Base-by-base conservation (phyloP, 2,329 filamentous ascomycete species). In the Cladosporium colombiae region DNA sequence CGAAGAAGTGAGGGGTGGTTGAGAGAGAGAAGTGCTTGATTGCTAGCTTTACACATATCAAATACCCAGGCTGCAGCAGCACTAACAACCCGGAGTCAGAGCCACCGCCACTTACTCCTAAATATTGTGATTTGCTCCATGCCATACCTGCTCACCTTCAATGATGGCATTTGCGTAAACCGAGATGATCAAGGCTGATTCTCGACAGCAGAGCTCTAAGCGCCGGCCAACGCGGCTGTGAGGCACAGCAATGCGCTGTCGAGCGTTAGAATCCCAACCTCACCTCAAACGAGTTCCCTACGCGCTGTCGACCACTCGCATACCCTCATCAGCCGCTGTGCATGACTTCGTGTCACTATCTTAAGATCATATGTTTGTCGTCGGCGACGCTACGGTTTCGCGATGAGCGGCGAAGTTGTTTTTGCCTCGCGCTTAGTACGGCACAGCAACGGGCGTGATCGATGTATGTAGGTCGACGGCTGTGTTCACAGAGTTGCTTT, bases 1-100 rank as follows among this genome's bases (percentile, higher is more conserved):
- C 37, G 50, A 68, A 70, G 64, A 71, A 74, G 70, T 74, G 70
- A 75, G 33, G n/a, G 27, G 27, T 10, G 37, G 14, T 49, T 21
- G 21, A 14, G 13, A 35, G 25, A 33, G 3, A 21, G 13, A 31
- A 13, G 29, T n/a, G 27, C 27, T 33, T 16, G 40, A 33, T 55
- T 53, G 50, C 50, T 29, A 53, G 50, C 50, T 53, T 29, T 53
- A 27, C 52, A 29, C 33, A 55, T 11, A 10, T 33, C 52, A 29
- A 35, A 49, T 57, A 57, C 31, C 55, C 55, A 40, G 18, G 52
- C 52, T 33, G 27, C 27, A 33, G 16, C 52, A 31, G 27, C 52
- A 55, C 31, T 23, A n/a, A n/a, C 18, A 55, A 27, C 16, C 2
- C 50, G 18, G 18, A 18, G 31, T 31, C 14, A 53, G 7, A 18